Conservation (phyloP, 2,329 filamentous ascomycete genomes). For the Nigrospora osmanthi region DNA sequence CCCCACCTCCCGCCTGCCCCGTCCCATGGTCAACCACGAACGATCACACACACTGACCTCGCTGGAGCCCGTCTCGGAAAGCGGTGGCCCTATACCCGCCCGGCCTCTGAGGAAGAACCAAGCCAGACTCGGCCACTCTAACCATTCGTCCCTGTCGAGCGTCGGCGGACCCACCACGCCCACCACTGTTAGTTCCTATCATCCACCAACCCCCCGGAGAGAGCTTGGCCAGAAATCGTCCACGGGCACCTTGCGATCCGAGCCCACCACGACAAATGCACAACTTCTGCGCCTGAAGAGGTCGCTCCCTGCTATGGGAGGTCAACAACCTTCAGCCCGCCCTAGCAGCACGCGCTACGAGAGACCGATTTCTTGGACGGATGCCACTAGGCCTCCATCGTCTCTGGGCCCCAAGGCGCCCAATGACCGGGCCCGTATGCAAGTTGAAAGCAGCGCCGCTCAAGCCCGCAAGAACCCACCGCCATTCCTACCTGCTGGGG, state of each 20-base stretch:
- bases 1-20: constrained; percentile 65
- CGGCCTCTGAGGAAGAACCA: constrained; percentile 53
- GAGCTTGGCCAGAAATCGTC: constrained; percentile 50
- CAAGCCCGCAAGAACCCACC: constrained; percentile 50
- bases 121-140: constrained; percentile 60
- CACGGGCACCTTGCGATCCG: constrained; percentile 43
- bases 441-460: constrained; percentile 43
- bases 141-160: constrained; percentile 61
- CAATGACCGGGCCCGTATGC: constrained; percentile 49
- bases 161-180: constrained; percentile 53
- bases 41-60: constrained; percentile 60
- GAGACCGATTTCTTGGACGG: constrained; percentile 52
- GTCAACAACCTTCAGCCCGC: constrained; percentile 39
- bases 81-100: constrained; percentile 59
- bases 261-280: constrained; percentile 57
- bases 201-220: constrained; percentile 52
- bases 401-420: constrained; percentile 62
- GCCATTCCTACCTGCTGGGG: constrained; percentile 75
- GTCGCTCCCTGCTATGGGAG: constrained; percentile 53
- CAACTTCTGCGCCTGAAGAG: constrained; percentile 59
- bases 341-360: constrained; percentile 39
- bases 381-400: constrained; percentile 41
- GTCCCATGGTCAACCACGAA: constrained; percentile 62
- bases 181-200: constrained; percentile 43
- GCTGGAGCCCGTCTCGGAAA: constrained; percentile 90